Base-by-base conservation (phyloP, 257 asterid genomes). In the Plectranthus barbatus region DNA sequence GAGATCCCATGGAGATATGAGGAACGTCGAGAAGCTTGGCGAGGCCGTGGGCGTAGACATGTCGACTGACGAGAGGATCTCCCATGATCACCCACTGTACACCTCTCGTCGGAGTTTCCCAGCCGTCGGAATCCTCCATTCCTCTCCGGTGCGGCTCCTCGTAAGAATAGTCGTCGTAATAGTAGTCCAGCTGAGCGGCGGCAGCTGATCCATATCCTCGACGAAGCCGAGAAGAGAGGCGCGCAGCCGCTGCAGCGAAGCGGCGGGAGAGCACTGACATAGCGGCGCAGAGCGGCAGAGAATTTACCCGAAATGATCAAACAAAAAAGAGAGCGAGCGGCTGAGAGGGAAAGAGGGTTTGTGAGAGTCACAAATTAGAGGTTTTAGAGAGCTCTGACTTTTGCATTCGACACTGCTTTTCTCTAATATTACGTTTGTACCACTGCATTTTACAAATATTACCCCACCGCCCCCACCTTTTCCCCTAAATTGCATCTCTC, bases 61-160 rank as follows among this genome's bases (percentile, higher is more conserved):
- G 95, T 51, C 97, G 77, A 72, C 81, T 76, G 0, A 74, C 91
- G 87, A 76, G 62, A 45, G 97, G 99, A 70, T 92, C 84, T 10
- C 97, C 95, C 64, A 92, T 86, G 73, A 92, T 85, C 76, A 92
- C 90, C 99, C 99, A 92, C 64, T 89, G 97, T 0, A 85, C 84
- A 6, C 95, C 97, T 15, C 98, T 81, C 23, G 73, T 78, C 18
- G 64, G 55, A 18, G 86, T 74, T 17, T 77, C 75, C 82, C 86
- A 84, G 21, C 75, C 79, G 29, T 80, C 88, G 13, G 83, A 76
- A 26, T 79, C 90, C 78, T 71, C 88, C 72, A 72, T 62, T 14
- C 46, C 77, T 20, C 41, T 15, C 18, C 51, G 34, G 29, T 46
- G 55, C 60, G 23, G 23, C 29, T 40, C 72, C 31, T 76, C 85